Percentiles rank a stretch among this genome's conserved stretches.
These are phyloP conservation scores for Wickerhamomyces canadensis DNA, from an alignment of 805 yeast genomes.

Conservation along the genomic window DNA sequence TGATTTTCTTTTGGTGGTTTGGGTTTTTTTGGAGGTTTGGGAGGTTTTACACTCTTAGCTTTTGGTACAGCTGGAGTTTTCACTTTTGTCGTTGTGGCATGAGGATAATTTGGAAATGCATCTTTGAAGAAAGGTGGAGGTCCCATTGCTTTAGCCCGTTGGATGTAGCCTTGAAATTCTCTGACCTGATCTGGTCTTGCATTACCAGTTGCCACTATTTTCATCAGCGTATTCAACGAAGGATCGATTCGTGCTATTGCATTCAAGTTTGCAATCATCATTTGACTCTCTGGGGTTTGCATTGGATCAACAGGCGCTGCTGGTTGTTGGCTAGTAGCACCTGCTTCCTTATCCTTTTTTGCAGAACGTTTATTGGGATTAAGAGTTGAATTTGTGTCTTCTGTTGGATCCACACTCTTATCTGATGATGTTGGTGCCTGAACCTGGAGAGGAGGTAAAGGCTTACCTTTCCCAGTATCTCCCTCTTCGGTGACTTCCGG, in stretches of 20 bases:
- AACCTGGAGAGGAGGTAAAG: constrained; percentile 14
- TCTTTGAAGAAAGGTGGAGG: constrained; percentile 35
- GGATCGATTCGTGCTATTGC: constrained; percentile 73
- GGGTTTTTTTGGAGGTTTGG: constrained; percentile 9
- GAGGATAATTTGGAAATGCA: constrained; percentile 19
- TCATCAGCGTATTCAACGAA: constrained; percentile 67
- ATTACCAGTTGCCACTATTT: constrained; percentile 76
- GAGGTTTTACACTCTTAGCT: constrained; percentile 10
- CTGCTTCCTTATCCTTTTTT: too few species aligned
- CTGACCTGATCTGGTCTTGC: constrained; percentile 69
- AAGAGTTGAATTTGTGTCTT: too few species aligned
- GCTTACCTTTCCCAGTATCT: constrained; percentile 1
- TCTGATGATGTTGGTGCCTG: too few species aligned
- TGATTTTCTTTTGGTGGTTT: constrained; percentile 42
- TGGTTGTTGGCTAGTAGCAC: too few species aligned
- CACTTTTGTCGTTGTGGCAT: constrained; percentile 17
- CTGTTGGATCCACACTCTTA: too few species aligned
- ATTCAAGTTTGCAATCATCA: constrained; percentile 82
- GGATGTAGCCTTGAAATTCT: constrained; percentile 76
- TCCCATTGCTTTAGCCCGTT: constrained; percentile 73
- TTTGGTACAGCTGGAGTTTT: constrained; percentile 7
- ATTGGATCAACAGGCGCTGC: constrained; percentile 33
- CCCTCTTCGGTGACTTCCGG: not conserved
- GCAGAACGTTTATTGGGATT: too few species aligned
- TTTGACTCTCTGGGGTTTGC: constrained; percentile 60